These are phyloP conservation scores for Fusarium sublunatum DNA, from an alignment of 2,329 filamentous ascomycete genomes.

Conservation along the genomic window DNA sequence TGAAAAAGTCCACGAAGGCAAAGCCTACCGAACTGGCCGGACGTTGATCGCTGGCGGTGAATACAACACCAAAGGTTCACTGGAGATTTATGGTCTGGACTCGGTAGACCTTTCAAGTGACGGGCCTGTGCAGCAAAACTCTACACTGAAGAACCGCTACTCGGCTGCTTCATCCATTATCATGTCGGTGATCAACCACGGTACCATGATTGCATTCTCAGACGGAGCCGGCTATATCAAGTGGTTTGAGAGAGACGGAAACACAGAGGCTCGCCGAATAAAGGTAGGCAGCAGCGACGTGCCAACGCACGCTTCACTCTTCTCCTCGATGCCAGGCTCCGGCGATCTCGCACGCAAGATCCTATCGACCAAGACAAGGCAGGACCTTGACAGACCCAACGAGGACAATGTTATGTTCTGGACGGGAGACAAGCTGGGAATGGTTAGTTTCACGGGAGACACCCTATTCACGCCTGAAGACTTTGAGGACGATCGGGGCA, in stretches of 20 bases:
- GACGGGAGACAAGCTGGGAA: constrained; percentile 86
- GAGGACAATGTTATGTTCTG: constrained; percentile 82
- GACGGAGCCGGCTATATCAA: constrained; percentile 87
- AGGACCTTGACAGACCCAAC: constrained; percentile 53
- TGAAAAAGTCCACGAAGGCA: constrained; percentile 65
- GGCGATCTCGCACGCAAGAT: constrained; percentile 86
- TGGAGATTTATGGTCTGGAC: constrained; percentile 83
- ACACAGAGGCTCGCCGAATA: constrained; percentile 66
- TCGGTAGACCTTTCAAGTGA: constrained; percentile 45
- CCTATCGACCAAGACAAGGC: constrained; percentile 65
- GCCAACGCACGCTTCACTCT: constrained; percentile 60
- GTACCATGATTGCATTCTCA: constrained; percentile 82
- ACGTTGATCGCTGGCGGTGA: constrained; percentile 86
- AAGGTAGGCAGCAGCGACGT: constrained; percentile 67
- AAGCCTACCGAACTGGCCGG: constrained; percentile 63
- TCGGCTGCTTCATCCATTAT: constrained; percentile 84
- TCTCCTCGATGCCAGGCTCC: constrained; percentile 62
- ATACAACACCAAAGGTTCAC: constrained; percentile 89
- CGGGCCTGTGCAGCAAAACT: constrained; percentile 53
- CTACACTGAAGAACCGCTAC: constrained; percentile 80
- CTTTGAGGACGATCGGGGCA: constrained; percentile 62
- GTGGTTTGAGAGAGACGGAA: constrained; percentile 90
- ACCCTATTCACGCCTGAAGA: constrained; percentile 62
- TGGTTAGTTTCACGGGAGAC: constrained; percentile 71
- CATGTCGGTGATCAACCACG: constrained; percentile 83